Conservation (phyloP, 805 yeast genomes). For the Cyberlindnera meyerae region DNA sequence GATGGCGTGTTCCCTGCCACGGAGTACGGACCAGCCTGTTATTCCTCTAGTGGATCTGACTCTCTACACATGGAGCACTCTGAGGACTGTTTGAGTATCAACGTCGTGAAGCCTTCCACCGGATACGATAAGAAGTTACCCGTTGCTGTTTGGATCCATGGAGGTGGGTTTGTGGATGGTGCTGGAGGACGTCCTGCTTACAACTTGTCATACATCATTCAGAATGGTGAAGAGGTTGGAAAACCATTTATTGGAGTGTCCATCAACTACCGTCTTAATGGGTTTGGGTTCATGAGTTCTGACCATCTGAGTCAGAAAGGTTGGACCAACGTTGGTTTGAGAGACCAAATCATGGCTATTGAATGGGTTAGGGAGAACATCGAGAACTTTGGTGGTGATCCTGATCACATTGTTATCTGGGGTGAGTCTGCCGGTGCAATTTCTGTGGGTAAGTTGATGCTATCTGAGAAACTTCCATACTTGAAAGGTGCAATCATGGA, state of each 20-base stretch:
- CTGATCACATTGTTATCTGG: constrained; percentile 30
- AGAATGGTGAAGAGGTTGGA: constrained; percentile 16
- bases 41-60: constrained; percentile 10
- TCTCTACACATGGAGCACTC: constrained; percentile 11
- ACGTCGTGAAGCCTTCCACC: constrained; percentile 24
- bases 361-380: constrained; percentile 34
- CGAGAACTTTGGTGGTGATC: constrained; percentile 33
- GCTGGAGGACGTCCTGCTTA: constrained; percentile 16
- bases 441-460: constrained; percentile 14
- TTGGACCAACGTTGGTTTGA: constrained; percentile 30
- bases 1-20: constrained; percentile 16
- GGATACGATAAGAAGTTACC: constrained; percentile 21
- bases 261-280: constrained; percentile 34
- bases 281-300: constrained; percentile 32
- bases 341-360: constrained; percentile 32
- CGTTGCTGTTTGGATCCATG: constrained; percentile 32
- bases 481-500: constrained; percentile 19
- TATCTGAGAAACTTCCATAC: constrained; percentile 8
- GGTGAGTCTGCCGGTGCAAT: constrained; percentile 37
- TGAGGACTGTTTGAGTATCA: constrained; percentile 30
- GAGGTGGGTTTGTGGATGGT: constrained; percentile 32
- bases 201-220: constrained; percentile 17
- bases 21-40: constrained; percentile 25
- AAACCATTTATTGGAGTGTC: constrained; percentile 30
- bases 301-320: constrained; percentile 22